A percentile compares a stretch with the other conserved stretches of the same genome.
Conservation (phyloP, 108 stramenopile genomes). For the Nitzschia palea region DNA sequence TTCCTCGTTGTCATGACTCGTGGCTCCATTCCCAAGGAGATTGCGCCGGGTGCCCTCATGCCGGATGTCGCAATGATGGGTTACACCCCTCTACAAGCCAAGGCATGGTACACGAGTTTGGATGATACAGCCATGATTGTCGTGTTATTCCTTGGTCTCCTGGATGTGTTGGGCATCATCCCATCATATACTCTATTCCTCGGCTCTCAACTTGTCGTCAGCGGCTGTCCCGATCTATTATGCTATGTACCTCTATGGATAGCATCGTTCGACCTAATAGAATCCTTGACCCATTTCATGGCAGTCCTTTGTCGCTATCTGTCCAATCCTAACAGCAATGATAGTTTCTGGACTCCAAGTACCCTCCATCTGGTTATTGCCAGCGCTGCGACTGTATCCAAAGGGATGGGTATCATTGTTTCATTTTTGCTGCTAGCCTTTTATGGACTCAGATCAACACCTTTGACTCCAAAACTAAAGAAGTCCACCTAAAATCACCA, state of each 20-base stretch:
- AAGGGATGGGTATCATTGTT: not conserved
- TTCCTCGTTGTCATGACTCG: not conserved
- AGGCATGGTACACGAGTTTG: constrained; percentile 1
- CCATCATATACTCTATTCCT: not conserved
- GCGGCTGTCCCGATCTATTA: not conserved
- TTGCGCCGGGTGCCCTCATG: not conserved
- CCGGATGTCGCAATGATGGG: not conserved
- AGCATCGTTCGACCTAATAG: constrained; percentile 4
- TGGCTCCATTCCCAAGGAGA: not conserved
- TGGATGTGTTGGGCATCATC: constrained; percentile 12
- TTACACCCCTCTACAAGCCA: not conserved
- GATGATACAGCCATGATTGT: not conserved
- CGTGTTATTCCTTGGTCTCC: not conserved
- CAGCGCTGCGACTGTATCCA: constrained; percentile 3
- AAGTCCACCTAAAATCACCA: not conserved
- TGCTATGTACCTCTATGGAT: constrained; percentile 10
- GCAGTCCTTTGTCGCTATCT: not conserved
- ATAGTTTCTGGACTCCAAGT: not conserved
- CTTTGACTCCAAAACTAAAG: no score
- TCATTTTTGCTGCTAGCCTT: not conserved
- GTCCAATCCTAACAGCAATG: not conserved
- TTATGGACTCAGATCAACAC: not conserved
- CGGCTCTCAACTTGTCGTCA: not conserved
- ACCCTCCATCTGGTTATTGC: constrained; percentile 1
- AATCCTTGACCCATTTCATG: not conserved